Evolutionary conservation across 164 flowering plant genomes (phyloP), one percentile per base, ranked within the genome.

Genomic region (Warburgia ugandensis): DNA sequence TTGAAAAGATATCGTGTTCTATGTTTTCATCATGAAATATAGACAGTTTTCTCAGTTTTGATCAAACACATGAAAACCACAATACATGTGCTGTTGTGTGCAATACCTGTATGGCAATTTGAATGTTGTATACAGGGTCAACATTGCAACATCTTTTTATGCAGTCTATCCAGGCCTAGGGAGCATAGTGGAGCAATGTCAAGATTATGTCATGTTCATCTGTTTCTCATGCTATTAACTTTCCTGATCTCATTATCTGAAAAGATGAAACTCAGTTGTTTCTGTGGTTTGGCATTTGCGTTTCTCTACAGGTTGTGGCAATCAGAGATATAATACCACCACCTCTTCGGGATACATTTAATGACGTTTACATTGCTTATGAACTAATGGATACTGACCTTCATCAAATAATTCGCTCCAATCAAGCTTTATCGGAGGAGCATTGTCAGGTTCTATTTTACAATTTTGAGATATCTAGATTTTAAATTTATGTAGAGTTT

Each of bases 381-480:
- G 97, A 91, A 69, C 82, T 87, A 26, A 91, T 91, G 97, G 97
- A 91, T 69, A 86, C 96, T 56, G 97, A 91, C 68, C 84, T 91
- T 56, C 96, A 91, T 68, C 97, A 91, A 63, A 87, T 91, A 39
- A 91, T 91, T 56, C 95, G 96, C 30, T 91, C 97, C 31, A 91
- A 91, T 68, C 97, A 87, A 73, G 80, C 73, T 45, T 61, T 91
- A 48, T 87, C 97, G 2, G 97, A 91, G 74, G 97, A 87, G 72
- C 97, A 87, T 52, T 91, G 97, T 54, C 97, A 90, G 89, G 97
- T 90, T 48, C 20, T 39, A 41, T 21, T 63, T 56, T 16, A 21
- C 41, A 4, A 37, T 14, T 37, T 1, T 37, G 17, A 37, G 10
- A n/a, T n/a, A n/a, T n/a, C n/a, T n/a, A n/a, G n/a, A n/a, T n/a